Evolutionary conservation across 208 protist species (phyloP).

Genomic region (Leishmania aethiopica): DNA sequence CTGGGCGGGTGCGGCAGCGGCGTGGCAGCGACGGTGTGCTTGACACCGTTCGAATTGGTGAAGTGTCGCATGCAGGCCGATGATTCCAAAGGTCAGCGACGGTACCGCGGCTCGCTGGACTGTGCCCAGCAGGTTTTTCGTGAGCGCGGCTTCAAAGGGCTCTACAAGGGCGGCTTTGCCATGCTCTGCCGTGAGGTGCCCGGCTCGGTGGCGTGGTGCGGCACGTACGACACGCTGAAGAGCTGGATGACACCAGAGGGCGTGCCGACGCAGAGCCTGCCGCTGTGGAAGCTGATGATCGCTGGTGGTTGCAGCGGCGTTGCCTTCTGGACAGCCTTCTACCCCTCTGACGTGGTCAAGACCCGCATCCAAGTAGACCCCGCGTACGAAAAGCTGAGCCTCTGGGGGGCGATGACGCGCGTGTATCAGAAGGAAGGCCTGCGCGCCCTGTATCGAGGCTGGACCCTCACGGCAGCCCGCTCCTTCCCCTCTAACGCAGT

Average conservation of each 20-base stretch:
- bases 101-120: slow-evolving; percentile 56
- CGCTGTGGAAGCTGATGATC: slow-evolving; percentile 63
- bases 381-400: slow-evolving; percentile 18
- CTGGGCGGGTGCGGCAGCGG: slow-evolving; percentile 67
- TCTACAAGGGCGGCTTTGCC: slow-evolving; percentile 73
- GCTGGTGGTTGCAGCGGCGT: slow-evolving; percentile 78
- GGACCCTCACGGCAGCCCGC: slow-evolving; percentile 66
- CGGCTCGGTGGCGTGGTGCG: slow-evolving; percentile 82
- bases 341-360: slow-evolving; percentile 88
- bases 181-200: slow-evolving; percentile 85
- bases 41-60: slow-evolving; percentile 86
- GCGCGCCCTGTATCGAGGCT: slow-evolving; percentile 75
- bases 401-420: slow-evolving; percentile 37
- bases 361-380: slow-evolving; percentile 87
- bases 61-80: slow-evolving; percentile 88
- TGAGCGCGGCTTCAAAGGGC: slow-evolving; percentile 38
- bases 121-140: slow-evolving; percentile 49
- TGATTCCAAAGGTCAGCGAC: slow-evolving; percentile 26
- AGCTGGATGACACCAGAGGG: slow-evolving; percentile 49
- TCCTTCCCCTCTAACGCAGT: slow-evolving; percentile 88
- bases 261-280: slow-evolving; percentile 36
- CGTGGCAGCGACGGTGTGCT: slow-evolving; percentile 57
- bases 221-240: slow-evolving; percentile 79
- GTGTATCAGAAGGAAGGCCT: slow-evolving; percentile 69
- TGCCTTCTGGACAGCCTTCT: slow-evolving; percentile 85